Base-by-base conservation (phyloP, 2,329 filamentous ascomycete species). In the Penicillium sp. region DNA sequence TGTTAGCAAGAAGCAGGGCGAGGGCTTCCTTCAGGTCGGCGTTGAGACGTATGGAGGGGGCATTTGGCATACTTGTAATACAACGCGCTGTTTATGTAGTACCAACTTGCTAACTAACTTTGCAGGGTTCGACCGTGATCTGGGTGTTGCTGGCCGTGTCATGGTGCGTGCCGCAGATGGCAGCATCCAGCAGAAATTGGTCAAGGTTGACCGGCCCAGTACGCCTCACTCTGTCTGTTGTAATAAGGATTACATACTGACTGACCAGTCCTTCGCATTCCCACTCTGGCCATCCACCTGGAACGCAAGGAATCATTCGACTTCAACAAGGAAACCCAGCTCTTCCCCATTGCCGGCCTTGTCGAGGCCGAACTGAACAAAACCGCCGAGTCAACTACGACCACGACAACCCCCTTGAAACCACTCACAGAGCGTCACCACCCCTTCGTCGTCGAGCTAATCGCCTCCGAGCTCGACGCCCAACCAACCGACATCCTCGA, bases 21-120 rank as follows among this genome's bases (percentile, higher is more conserved):
- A 89, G 62, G 93, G 93, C 12, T 99, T 94, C 73, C 76, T 97
- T 61, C 94, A 99, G 75, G 87, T 99, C 57, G 94, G 92, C 53
- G 93, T 97, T 52, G 94, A 99, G 79, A 93, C 91, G 1, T 99
- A 99, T 69, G 94, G 94, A 53, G 94, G 94, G 60, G 94, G 94
- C 56, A 87, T 97, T 67, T 97, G 93, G 93, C 92, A 97, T 74
- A 96, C 90, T 47, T 99, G 85, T 79, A 50, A 67, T 45, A 54
- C 2, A 24, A 47, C 16, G 62, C 30, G 9, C 42, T 42, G 23
- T 11, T 47, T 24, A 11, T 8, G n/a, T 3, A 20, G 21, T 6
- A 48, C 6, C 9, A n/a, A n/a, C 8, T 67, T 21, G 30, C 54
- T 62, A n/a, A 56, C 55, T 35, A 8, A n/a, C n/a, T 9, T 28